Evolutionary conservation across 2,329 filamentous ascomycete species (phyloP), one percentile per base, ranked within the genome.

Genomic region (Orbilia blumenaviensis): DNA sequence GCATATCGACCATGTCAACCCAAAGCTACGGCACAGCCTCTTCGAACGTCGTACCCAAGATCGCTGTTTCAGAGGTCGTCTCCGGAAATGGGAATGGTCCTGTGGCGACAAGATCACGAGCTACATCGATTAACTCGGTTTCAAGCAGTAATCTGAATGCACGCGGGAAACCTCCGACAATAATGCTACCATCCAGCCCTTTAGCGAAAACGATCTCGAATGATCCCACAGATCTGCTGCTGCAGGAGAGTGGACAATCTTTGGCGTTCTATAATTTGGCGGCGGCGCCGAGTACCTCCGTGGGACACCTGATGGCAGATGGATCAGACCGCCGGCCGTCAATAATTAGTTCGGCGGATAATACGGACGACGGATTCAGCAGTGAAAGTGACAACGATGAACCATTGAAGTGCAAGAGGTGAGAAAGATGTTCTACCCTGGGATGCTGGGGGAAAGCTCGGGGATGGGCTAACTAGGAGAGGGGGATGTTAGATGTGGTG

Each of bases 301-400:
- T 76, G 7, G 73, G 76, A 6, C 78, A 79, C 68, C 66, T 80
- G 2, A 68, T 80, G 81, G 18, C 82, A 83, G 42, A 83, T 83
- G 27, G 79, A 81, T 4, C 89, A 86, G 14, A 81, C 83, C 7
- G 83, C 85, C 1, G 90, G 88, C 79, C 84, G 84, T 46, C 81
- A 90, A 48, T 91, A 87, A 80, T 89, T 87, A 77, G 87, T 89
- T 78, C 84, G 85, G 71, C 83, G 82, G 2, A 85, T 83, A 54
- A 54, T 38, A 21, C 84, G 56, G 58, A 81, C 7, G 81, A 82
- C 5, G 79, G 80, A n/a, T 79, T 77, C 61, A 77, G 64, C 18
- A 77, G 72, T 41, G 77, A 79, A 18, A 82, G 80, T 3, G 83
- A 83, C 7, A 83, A 82, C 12, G 84, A 85, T 2, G 85, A 84